phyloP scores from a whole-genome alignment of 768 basidiomycete genomes.

The Rhodotorula toruloides region DNA sequence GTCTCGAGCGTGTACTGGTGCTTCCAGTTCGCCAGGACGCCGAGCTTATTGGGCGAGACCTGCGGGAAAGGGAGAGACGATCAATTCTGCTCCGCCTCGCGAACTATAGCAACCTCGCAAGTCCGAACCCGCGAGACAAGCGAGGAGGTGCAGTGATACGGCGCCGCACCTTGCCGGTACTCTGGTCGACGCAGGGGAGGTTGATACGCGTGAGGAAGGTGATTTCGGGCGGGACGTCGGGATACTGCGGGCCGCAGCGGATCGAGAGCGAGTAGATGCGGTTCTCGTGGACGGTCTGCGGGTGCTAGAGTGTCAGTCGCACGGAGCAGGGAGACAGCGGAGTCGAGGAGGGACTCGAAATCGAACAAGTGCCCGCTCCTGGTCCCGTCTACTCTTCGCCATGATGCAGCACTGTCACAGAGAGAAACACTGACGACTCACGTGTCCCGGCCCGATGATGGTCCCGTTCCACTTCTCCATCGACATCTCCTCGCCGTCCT shows the following conservation, averaged over 20 bases:
- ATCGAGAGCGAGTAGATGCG: slow-evolving; percentile 95
- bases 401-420: too few species aligned
- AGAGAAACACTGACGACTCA: too few species aligned
- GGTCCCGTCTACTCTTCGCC: too few species aligned
- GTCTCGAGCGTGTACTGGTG: slow-evolving; percentile 75
- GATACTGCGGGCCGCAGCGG: slow-evolving; percentile 68
- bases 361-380: too few species aligned
- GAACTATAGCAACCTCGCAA: too few species aligned
- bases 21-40: slow-evolving; percentile 69
- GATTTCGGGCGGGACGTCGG: slow-evolving; percentile 70
- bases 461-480: slow-evolving; percentile 99
- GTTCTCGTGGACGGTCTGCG: slow-evolving; percentile 98
- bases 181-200: slow-evolving; percentile 77
- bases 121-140: neutral
- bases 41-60: slow-evolving; percentile 68
- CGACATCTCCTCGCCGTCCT: slow-evolving; percentile 90
- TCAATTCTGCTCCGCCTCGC: neutral
- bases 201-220: slow-evolving; percentile 86
- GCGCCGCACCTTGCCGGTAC: slow-evolving; percentile 60
- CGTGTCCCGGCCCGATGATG: slow-evolving; percentile 95
- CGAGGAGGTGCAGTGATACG: slow-evolving; percentile 1
- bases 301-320: slow-evolving; percentile 48
- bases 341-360: too few species aligned
- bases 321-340: neutral
- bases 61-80: slow-evolving; percentile 33